Evolutionary conservation across 805 yeast species (phyloP).

Genomic region (Kazachstania martiniae): DNA sequence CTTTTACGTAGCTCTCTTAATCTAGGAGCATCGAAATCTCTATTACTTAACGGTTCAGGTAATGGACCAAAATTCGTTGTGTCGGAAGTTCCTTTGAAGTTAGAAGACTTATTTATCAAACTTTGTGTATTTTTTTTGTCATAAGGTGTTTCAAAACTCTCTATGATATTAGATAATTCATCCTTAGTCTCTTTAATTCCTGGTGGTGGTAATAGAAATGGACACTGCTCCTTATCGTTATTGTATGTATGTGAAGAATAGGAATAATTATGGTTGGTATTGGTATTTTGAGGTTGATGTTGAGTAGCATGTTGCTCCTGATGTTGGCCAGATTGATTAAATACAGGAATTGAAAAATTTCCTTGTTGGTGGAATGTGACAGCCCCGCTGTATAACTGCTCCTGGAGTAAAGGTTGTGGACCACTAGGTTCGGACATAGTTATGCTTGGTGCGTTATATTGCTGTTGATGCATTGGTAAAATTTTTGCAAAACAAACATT

Average conservation of each 20-base stretch:
- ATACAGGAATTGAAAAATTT: constrained; percentile 22
- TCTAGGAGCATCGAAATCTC: constrained; percentile 81
- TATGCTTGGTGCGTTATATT: constrained; percentile 2
- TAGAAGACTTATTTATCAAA: constrained; percentile 34
- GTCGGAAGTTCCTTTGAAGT: constrained; percentile 36
- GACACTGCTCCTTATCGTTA: constrained; percentile 27
- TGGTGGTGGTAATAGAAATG: constrained; percentile 28
- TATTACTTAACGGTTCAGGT: constrained; percentile 60
- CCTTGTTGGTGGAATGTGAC: constrained; percentile 26
- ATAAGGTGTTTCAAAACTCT: constrained; percentile 14
- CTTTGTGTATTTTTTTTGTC: constrained; percentile 29
- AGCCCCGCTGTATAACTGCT: constrained; percentile 26
- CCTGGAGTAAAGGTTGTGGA: constrained; percentile 24
- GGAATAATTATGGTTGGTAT: constrained; percentile 7
- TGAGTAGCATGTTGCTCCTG: constrained; percentile 3
- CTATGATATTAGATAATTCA: constrained; percentile 12
- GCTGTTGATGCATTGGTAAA: constrained; percentile 27
- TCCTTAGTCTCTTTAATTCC: constrained; percentile 9
- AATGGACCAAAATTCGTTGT: constrained; percentile 54
- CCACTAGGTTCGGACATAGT: constrained; percentile 2
- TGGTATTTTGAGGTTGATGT: constrained; percentile 10
- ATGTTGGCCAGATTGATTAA: constrained; percentile 8
- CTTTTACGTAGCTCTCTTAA: constrained; percentile 77
- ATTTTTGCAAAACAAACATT: constrained; percentile 79
- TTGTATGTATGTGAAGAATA: constrained; percentile 6